Evolutionary conservation across 345 rosid species (phyloP), one percentile per base, ranked within the genome.

Genomic region (Bretschneidera sinensis): DNA sequence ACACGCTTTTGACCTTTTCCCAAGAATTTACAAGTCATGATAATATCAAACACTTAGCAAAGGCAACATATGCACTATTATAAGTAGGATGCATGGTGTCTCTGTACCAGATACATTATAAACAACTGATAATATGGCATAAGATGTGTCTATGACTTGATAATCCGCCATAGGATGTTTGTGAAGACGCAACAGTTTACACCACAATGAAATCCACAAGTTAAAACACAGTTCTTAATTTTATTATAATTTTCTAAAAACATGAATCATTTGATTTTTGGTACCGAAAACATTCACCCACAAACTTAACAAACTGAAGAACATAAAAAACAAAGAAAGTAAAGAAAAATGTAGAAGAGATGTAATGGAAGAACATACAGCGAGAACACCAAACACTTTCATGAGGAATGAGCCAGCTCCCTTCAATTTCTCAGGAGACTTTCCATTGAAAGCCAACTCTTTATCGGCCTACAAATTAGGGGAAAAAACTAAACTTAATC

Each of bases 341-440:
- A 5, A 39, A 39, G 33, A 63, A 66, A 28, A 43, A n/a, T n/a
- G n/a, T n/a, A 52, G 28, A 51, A 55, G 24, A 31, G 53, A 43
- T 57, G 18, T 3, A 45, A 55, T 15, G 18, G 14, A 54, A 50
- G 22, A 77, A 78, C 96, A 20, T 86, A 94, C 99, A 59, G 96
- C 97, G 63, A 94, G 97, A 74, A 88, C 89, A 55, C 96, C 97
- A 59, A 94, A 94, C 43, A 85, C 87, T 77, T 90, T 94, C 97
- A 88, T 94, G 48, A 90, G 92, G 74, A 84, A 89, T 28, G 99
- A 94, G 31, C 99, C 99, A 5, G 96, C 96, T 1, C 83, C 99
- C 76, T 94, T 94, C 70, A 94, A 62, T 67, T 94, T 94, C 78
- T 94, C 99, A 0, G 97, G 97, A 2, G 89, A 85, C 69, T 94